A percentile compares a stretch with the other conserved stretches of the same genome.
Evolutionary conservation across 768 basidiomycete species (phyloP).

Genomic region (Dendrothele bispora): DNA sequence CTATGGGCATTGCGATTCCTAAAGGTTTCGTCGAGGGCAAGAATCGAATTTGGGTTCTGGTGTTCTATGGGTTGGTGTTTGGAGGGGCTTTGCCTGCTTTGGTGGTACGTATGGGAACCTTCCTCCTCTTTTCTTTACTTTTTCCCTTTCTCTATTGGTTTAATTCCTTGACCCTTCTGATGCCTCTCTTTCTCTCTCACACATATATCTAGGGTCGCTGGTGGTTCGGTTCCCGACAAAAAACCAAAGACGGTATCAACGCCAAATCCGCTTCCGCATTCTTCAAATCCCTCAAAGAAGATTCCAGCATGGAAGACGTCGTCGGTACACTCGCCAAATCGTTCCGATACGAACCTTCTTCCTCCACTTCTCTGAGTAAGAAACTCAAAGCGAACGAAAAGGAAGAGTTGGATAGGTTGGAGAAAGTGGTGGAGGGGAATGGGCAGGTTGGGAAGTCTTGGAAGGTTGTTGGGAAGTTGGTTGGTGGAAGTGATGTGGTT

Average conservation of each 20-base stretch:
- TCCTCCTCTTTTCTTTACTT: too few relatives aligned
- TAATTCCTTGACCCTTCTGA: background rate
- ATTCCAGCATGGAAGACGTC: conserved; percentile 70
- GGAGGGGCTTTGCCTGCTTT: conserved; percentile 83
- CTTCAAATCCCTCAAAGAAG: conserved; percentile 86
- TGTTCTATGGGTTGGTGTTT: conserved; percentile 83
- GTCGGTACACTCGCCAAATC: conserved; percentile 68
- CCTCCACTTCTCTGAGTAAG: too few relatives aligned
- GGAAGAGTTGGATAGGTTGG: conserved; percentile 47
- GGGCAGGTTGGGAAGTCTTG: conserved; percentile 52
- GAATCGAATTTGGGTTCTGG: conserved; percentile 91
- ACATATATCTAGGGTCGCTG: conserved; percentile 65
- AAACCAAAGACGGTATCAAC: conserved; percentile 91
- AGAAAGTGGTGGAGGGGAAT: conserved; percentile 47
- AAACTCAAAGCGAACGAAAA: conserved; percentile 25
- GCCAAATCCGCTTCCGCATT: conserved; percentile 79
- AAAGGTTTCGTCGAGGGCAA: conserved; percentile 90
- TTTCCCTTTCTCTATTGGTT: too few relatives aligned
- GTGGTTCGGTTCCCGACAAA: conserved; percentile 93
- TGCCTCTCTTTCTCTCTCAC: background rate
- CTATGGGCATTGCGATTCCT: conserved; percentile 94
- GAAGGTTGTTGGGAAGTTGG: conserved; percentile 46
- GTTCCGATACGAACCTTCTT: conserved; percentile 56
- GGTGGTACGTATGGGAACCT: conserved; percentile 51
- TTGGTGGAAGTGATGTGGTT: conserved; percentile 35